phyloP scores from a whole-genome alignment of 2,329 filamentous ascomycete genomes.

The Aaosphaeria pasadenensis region DNA sequence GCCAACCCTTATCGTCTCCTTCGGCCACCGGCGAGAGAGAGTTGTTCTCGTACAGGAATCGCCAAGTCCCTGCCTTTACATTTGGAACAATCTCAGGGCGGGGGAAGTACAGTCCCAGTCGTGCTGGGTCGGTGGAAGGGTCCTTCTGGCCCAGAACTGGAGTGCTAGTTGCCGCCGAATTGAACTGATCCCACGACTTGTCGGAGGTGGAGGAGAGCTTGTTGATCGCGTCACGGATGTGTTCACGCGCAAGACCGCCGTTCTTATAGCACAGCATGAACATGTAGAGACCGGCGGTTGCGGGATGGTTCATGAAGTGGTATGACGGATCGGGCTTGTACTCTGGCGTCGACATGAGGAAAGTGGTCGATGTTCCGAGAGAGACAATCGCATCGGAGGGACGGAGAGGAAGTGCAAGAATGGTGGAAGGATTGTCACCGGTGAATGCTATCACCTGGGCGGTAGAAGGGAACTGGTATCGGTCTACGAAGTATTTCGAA shows the following conservation, averaged over 20 bases:
- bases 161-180: conserved; percentile 65
- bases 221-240: conserved; percentile 79
- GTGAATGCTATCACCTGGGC: conserved; percentile 85
- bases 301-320: conserved; percentile 98
- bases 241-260: conserved; percentile 87
- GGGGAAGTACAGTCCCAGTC: conserved; percentile 91
- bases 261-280: conserved; percentile 99
- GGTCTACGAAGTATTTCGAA: conserved; percentile 71
- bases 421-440: conserved; percentile 94
- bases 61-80: conserved; percentile 80
- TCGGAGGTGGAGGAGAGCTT: conserved; percentile 34
- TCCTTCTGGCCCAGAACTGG: conserved; percentile 63
- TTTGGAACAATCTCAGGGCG: conserved; percentile 96
- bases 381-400: conserved; percentile 92
- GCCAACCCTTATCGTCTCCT: conserved; percentile 40
- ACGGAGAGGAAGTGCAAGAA: conserved; percentile 82
- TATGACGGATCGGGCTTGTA: conserved; percentile 89
- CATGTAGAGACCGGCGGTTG: conserved; percentile 89
- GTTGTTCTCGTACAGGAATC: conserved; percentile 61
- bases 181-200: conserved; percentile 76
- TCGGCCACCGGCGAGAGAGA: conserved; percentile 42
- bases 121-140: conserved; percentile 59
- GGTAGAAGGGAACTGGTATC: conserved; percentile 72
- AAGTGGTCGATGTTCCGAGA: conserved; percentile 91
- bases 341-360: conserved; percentile 92